Percentiles rank a stretch among this genome's conserved stretches.
Conservation (phyloP, 495 filamentous ascomycete species). For the Melanomma pulvis-pyrius region DNA sequence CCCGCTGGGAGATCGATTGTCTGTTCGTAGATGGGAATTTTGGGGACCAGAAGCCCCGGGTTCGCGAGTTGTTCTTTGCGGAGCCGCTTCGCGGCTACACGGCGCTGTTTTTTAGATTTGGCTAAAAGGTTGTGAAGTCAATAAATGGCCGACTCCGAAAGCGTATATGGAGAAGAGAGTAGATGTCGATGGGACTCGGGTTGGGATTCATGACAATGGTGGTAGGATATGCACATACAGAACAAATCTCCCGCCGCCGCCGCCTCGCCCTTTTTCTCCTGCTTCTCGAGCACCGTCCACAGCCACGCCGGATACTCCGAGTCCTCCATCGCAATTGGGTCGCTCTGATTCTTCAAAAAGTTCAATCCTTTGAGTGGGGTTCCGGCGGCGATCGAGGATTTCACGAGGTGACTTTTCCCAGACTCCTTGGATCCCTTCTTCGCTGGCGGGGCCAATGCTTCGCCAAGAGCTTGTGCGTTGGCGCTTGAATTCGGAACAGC, state of each 20-base stretch:
- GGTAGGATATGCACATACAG: conserved; percentile 59
- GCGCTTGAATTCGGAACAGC: conserved; percentile 53
- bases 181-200: too few relatives aligned
- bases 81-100: conserved; percentile 65
- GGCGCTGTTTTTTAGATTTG: conserved; percentile 78
- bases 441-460: conserved; percentile 52
- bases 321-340: conserved; percentile 74
- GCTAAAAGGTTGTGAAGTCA: conserved; percentile 50
- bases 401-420: conserved; percentile 40
- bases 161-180: too few relatives aligned
- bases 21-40: conserved; percentile 83
- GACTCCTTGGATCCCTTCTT: conserved; percentile 31
- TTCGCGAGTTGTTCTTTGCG: conserved; percentile 67
- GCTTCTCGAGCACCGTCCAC: conserved; percentile 70
- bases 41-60: conserved; percentile 64
- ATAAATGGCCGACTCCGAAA: too few relatives aligned
- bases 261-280: conserved; percentile 41
- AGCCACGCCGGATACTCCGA: conserved; percentile 90
- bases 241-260: conserved; percentile 66
- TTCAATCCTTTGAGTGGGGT: conserved; percentile 78
- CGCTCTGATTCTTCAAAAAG: conserved; percentile 80
- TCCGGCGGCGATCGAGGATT: conserved; percentile 62
- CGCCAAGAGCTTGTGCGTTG: conserved; percentile 56
- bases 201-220: too few relatives aligned
- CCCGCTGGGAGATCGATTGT: conserved; percentile 73